A percentile compares a stretch with the other conserved stretches of the same genome.
Conservation (phyloP, 352 stramenopile species). For the Peronospora belbahrii region DNA sequence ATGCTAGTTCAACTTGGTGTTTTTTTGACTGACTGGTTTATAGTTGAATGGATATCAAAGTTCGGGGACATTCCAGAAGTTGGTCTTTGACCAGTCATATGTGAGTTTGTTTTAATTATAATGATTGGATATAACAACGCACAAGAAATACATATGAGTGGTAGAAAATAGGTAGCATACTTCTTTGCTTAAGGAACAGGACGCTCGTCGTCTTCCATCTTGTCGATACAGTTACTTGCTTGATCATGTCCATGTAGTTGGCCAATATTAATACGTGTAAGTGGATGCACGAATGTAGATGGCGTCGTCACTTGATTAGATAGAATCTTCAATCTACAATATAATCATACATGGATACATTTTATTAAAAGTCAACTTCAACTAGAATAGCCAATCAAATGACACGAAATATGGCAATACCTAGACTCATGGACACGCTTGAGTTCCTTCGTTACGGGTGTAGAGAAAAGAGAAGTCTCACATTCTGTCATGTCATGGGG, state of each 20-base stretch:
- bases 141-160: not conserved
- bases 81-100: not conserved
- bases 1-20: not conserved
- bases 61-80: conserved; percentile 5
- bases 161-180: not conserved
- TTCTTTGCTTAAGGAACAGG: conserved; percentile 1
- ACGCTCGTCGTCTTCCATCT: not conserved
- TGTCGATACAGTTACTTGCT: not conserved
- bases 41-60: not conserved
- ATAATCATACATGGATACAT: conserved; percentile 6
- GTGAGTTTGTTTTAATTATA: not conserved
- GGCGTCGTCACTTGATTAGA: conserved; percentile 31
- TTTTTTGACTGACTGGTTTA: not conserved
- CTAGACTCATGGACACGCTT: conserved; percentile 55
- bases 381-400: conserved; percentile 1
- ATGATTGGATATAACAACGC: not conserved
- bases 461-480: conserved; percentile 18
- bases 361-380: conserved; percentile 8
- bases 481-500: conserved; percentile 34
- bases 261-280: conserved; percentile 55
- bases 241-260: conserved; percentile 1
- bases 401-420: conserved; percentile 4
- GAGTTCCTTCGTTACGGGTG: conserved; percentile 35
- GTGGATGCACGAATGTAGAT: conserved; percentile 44
- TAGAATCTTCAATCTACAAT: conserved; percentile 7